Evolutionary conservation across 2,329 filamentous ascomycete genomes (phyloP).

Genomic region (Trichoderma simmonsii): DNA sequence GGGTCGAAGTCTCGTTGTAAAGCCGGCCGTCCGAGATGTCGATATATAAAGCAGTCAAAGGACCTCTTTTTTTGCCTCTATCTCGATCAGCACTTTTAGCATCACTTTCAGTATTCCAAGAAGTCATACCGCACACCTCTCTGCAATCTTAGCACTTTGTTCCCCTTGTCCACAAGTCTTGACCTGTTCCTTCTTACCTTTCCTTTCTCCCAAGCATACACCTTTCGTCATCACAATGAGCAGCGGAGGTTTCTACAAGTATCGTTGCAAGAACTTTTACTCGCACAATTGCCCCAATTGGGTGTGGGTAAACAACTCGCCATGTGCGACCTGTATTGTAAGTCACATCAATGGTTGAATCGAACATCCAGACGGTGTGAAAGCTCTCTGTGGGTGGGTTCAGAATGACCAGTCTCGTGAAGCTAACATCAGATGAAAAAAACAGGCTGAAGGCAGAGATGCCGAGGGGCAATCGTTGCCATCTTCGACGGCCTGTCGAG

Average conservation of each 20-base stretch:
- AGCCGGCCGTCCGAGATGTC: neutral
- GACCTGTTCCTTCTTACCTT: neutral
- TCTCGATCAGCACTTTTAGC: constrained; percentile 3
- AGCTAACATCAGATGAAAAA: neutral
- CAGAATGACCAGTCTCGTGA: neutral
- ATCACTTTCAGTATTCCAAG: neutral
- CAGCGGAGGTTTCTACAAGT: constrained; percentile 49
- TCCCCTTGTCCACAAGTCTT: neutral
- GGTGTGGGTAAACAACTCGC: constrained; percentile 51
- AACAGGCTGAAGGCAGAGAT: constrained; percentile 50
- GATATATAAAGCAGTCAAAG: constrained; percentile 12
- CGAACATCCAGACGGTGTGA: neutral
- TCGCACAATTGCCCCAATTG: constrained; percentile 52
- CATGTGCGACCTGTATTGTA: constrained; percentile 50
- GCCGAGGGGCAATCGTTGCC: constrained; percentile 33
- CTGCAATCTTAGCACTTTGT: neutral
- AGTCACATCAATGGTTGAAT: constrained; percentile 25
- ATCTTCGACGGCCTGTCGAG: constrained; percentile 31
- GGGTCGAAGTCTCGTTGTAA: neutral
- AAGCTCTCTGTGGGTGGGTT: neutral
- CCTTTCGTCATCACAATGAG: constrained; percentile 15
- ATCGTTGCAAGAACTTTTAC: constrained; percentile 54
- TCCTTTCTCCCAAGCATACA: neutral
- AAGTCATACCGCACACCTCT: neutral
- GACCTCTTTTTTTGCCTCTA: neutral